Conservation (phyloP, 495 filamentous ascomycete genomes). For the Penicillium flavigenum region DNA sequence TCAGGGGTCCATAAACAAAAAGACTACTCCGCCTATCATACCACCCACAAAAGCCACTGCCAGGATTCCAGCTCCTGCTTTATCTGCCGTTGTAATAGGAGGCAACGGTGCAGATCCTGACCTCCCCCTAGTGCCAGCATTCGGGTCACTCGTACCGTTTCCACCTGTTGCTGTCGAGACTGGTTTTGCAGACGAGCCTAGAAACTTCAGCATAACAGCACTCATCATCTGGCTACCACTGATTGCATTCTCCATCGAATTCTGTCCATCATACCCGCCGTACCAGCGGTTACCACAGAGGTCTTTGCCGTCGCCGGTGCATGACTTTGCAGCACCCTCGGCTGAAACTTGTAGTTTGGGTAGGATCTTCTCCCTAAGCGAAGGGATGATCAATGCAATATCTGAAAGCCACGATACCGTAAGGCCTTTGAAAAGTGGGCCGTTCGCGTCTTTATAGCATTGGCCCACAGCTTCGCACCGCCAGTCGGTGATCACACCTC, state of each 20-base stretch:
- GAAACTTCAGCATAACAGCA: conserved; percentile 3
- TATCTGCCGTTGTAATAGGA: conserved; percentile 51
- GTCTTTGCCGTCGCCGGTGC: conserved; percentile 48
- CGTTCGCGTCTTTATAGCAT: conserved; percentile 62
- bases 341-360: conserved; percentile 2
- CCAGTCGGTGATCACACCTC: conserved; percentile 58
- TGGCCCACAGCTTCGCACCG: conserved; percentile 60
- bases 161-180: conserved; percentile 22
- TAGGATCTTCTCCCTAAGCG: conserved; percentile 2
- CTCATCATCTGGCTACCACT: conserved; percentile 22
- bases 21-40: conserved; percentile 44
- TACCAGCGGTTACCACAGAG: conserved; percentile 48
- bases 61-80: conserved; percentile 59
- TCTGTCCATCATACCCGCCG: conserved; percentile 38
- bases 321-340: conserved; percentile 41
- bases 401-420: conserved; percentile 70
- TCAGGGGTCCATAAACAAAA: conserved; percentile 1
- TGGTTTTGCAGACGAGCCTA: not conserved
- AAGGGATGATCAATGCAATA: conserved; percentile 56
- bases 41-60: conserved; percentile 52
- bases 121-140: conserved; percentile 6
- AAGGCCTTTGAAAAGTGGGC: conserved; percentile 68
- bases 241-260: conserved; percentile 52
- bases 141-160: conserved; percentile 21
- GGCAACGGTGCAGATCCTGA: not conserved